Conservation (phyloP, 768 basidiomycete species). For the Rhodotorula babjevae region DNA sequence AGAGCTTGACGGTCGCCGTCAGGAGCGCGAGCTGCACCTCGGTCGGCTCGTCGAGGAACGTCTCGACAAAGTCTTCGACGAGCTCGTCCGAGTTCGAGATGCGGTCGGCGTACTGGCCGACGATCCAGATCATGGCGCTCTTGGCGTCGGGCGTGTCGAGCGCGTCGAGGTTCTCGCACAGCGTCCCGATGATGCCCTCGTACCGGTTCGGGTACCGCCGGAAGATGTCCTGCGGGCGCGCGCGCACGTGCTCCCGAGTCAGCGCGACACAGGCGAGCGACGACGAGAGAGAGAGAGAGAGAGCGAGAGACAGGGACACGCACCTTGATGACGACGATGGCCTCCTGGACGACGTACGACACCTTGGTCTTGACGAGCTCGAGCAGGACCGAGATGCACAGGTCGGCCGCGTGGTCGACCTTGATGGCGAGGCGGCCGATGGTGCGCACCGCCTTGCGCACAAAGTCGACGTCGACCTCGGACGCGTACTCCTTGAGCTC, state of each 20-base stretch:
- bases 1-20: conserved; percentile 91
- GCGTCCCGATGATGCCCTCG: conserved; percentile 86
- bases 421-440: conserved; percentile 98
- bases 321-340: conserved; percentile 83
- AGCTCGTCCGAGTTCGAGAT: conserved; percentile 96
- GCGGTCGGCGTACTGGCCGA: conserved; percentile 90
- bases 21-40: conserved; percentile 93
- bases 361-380: conserved; percentile 87
- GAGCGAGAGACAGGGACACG: no score
- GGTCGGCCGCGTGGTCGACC: conserved; percentile 79
- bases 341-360: conserved; percentile 93
- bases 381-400: conserved; percentile 80
- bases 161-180: conserved; percentile 86
- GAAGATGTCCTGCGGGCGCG: conserved; percentile 65
- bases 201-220: conserved; percentile 93
- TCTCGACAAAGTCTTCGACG: conserved; percentile 81
- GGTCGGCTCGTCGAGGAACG: conserved; percentile 85
- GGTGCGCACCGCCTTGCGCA: conserved; percentile 92
- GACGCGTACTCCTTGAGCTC: conserved; percentile 99
- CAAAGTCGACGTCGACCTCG: conserved; percentile 96
- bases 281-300: no score
- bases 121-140: conserved; percentile 94
- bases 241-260: no score
- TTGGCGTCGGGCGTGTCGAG: conserved; percentile 96
- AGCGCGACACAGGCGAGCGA: not conserved